These are phyloP conservation scores for Cephaloascus fragrans DNA, from an alignment of 805 yeast species.

Conservation along the genomic window DNA sequence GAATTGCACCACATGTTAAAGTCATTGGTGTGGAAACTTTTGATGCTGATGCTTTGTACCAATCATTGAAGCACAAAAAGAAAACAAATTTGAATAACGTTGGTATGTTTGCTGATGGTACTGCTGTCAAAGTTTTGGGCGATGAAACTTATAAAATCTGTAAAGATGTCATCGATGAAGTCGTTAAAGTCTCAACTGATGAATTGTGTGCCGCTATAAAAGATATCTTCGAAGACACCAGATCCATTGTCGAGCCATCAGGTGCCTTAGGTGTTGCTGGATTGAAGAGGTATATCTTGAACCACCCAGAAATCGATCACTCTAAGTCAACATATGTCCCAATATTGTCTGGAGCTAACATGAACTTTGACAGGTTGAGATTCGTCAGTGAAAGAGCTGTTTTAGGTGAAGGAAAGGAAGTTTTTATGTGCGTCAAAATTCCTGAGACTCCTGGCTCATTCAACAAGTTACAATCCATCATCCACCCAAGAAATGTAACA, in stretches of 20 bases:
- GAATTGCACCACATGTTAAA: slow-evolving; percentile 96
- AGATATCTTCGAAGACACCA: slow-evolving; percentile 92
- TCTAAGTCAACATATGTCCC: slow-evolving; percentile 67
- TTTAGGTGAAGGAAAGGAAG: slow-evolving; percentile 97
- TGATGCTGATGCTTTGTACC: slow-evolving; percentile 90
- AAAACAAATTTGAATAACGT: slow-evolving; percentile 57
- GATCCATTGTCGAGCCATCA: slow-evolving; percentile 91
- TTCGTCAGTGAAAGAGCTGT: slow-evolving; percentile 97
- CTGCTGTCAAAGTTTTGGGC: slow-evolving; percentile 88
- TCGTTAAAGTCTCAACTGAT: slow-evolving; percentile 77
- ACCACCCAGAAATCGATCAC: slow-evolving; percentile 65
- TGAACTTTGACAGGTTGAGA: slow-evolving; percentile 94
- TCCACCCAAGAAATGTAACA: slow-evolving; percentile 85
- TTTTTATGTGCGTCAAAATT: slow-evolving; percentile 78
- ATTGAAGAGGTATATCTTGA: slow-evolving; percentile 65
- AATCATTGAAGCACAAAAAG: slow-evolving; percentile 48
- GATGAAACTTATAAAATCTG: slow-evolving; percentile 85
- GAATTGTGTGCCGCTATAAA: slow-evolving; percentile 95
- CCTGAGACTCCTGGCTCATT: slow-evolving; percentile 94
- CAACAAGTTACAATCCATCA: slow-evolving; percentile 59
- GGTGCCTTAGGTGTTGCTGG: slow-evolving; percentile 98
- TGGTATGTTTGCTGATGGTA: slow-evolving; percentile 98
- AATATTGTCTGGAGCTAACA: slow-evolving; percentile 90
- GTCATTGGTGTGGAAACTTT: slow-evolving; percentile 92
- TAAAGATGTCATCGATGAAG: slow-evolving; percentile 76